Evolutionary conservation across 371 early-diverging fungal genomes (phyloP), one percentile per base, ranked within the genome.

Genomic region (Apophysomyces ossiformis): DNA sequence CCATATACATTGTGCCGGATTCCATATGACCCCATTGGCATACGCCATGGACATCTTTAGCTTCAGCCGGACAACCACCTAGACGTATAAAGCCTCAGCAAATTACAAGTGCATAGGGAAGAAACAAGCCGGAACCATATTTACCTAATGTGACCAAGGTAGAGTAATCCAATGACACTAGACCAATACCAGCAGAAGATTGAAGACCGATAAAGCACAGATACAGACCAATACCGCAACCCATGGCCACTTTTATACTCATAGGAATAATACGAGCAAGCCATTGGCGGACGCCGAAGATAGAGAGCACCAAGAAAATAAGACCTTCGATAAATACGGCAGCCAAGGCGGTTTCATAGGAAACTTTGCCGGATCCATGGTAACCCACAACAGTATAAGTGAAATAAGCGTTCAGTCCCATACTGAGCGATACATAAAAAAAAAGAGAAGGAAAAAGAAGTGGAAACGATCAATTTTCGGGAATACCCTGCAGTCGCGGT

Each of bases 261-360:
- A 78, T 76, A 2, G 92, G 92, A 36, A 92, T 88, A 57, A 87
- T 66, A 35, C 86, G 82, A 16, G 90, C 90, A 60, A 92, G 79
- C 85, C 86, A 87, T 72, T 92, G 92, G 39, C 93, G 90, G 21
- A 92, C 73, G 54, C 92, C 92, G 37, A 92, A 68, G 26, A 90
- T 69, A 4, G 91, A 86, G 7, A 92, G 82, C 1, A 86, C 60
- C 57, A 91, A 71, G 65, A 92, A 92, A 41, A 92, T 78, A 38
- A 92, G 65, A 9, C 92, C 92, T 77, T 92, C 93, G 60, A 92
- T 83, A 65, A 89, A 89, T 47, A 92, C 91, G n/a, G 91, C 92
- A 26, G 89, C 84, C 26, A 92, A 71, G 11, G 91, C 91, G 18
- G 87, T 89, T 63, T 85, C 71, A 68, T 88, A 92, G 8, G 74